phyloP scores from a whole-genome alignment of 2,329 filamentous ascomycete genomes.

The Cladobotryum mycophilum region DNA sequence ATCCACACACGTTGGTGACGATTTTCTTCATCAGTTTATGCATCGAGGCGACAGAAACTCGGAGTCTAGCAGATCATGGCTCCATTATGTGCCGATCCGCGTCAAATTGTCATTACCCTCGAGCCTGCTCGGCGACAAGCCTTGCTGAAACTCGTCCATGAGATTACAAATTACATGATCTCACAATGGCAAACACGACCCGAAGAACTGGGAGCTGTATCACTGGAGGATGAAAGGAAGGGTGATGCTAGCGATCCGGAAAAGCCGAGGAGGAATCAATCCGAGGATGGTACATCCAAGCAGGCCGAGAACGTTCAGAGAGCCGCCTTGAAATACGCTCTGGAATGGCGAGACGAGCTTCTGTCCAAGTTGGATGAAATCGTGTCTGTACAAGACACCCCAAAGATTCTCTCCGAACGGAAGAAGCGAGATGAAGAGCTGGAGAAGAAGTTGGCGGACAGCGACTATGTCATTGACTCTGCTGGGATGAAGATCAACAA shows the following conservation, averaged over 20 bases:
- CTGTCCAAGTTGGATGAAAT: constrained; percentile 66
- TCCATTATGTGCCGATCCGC: constrained; percentile 48
- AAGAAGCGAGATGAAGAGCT: constrained; percentile 38
- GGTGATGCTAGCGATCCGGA: background rate
- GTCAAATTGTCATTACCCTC: constrained; percentile 49
- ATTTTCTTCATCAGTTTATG: no score
- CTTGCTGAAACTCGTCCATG: constrained; percentile 43
- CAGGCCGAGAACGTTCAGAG: constrained; percentile 31
- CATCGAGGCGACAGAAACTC: background rate
- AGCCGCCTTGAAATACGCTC: constrained; percentile 62
- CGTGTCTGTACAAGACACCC: constrained; percentile 44
- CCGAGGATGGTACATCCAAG: constrained; percentile 9
- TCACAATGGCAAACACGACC: constrained; percentile 39
- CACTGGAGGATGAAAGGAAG: constrained; percentile 19
- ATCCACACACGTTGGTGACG: no score
- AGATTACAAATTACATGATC: constrained; percentile 50
- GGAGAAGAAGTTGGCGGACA: constrained; percentile 29
- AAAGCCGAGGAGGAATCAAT: background rate
- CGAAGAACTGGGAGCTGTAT: constrained; percentile 20
- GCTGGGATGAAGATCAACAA: constrained; percentile 29
- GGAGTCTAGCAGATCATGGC: constrained; percentile 36
- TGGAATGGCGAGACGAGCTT: constrained; percentile 70
- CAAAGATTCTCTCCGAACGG: constrained; percentile 41
- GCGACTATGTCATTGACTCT: constrained; percentile 36
- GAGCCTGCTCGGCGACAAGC: constrained; percentile 46